A percentile compares a stretch with the other conserved stretches of the same genome.
Evolutionary conservation across 108 stramenopile genomes (phyloP).

Genomic region (Cyclotella baltica): DNA sequence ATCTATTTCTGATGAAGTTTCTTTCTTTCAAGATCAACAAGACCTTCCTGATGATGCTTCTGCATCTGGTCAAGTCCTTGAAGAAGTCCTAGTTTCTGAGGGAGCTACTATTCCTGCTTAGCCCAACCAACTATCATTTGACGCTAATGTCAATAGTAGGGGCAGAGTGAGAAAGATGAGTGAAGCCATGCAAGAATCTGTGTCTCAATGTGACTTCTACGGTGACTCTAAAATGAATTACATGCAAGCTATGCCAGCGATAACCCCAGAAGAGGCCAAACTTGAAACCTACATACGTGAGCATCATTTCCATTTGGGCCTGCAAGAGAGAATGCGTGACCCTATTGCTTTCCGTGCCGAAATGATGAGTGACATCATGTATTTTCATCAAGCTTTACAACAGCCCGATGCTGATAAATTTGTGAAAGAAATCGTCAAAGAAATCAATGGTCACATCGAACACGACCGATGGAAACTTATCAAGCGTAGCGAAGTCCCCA

Average conservation of each 20-base stretch:
- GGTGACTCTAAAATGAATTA: neutral
- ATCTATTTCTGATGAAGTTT: too few species aligned
- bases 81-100: too few species aligned
- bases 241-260: neutral
- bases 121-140: neutral
- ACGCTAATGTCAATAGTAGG: neutral
- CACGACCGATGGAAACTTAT: neutral
- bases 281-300: neutral
- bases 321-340: neutral
- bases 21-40: neutral
- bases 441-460: neutral
- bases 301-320: neutral
- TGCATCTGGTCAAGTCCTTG: neutral
- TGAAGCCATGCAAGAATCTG: neutral
- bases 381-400: too few species aligned
- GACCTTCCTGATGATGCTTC: too few species aligned
- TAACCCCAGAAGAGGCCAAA: neutral
- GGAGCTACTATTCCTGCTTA: neutral
- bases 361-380: too few species aligned
- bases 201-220: neutral
- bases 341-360: too few species aligned
- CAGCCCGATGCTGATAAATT: neutral
- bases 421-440: neutral
- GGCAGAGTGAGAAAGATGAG: neutral
- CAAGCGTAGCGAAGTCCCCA: too few species aligned